These are phyloP conservation scores for Mycosphaerella sp. DNA, from an alignment of 2,329 filamentous ascomycete species.

Conservation along the genomic window DNA sequence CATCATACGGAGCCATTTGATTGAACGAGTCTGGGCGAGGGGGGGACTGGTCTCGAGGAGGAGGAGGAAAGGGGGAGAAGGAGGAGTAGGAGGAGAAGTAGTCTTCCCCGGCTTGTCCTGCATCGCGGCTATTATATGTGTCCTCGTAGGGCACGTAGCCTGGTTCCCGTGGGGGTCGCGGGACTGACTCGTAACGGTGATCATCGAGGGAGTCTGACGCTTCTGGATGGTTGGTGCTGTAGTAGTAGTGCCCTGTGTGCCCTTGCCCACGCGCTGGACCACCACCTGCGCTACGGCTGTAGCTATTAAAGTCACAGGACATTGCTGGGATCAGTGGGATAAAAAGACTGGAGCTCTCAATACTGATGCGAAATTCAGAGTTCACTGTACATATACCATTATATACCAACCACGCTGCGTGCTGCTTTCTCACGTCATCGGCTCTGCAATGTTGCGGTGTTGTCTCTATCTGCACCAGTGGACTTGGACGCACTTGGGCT, in stretches of 20 bases:
- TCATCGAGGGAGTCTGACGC: background rate
- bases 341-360: background rate
- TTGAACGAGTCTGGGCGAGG: conserved; percentile 12
- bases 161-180: conserved; percentile 6
- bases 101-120: background rate
- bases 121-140: conserved; percentile 2
- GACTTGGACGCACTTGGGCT: background rate
- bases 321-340: background rate
- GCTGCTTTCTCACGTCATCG: conserved; percentile 2
- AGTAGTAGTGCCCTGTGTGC: conserved; percentile 7
- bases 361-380: background rate
- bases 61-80: conserved; percentile 4
- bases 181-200: conserved; percentile 10
- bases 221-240: conserved; percentile 1
- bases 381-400: conserved; percentile 1
- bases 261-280: conserved; percentile 10
- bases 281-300: background rate
- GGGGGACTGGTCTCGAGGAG: conserved; percentile 8
- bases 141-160: conserved; percentile 13
- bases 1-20: conserved; percentile 23
- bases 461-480: background rate
- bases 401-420: background rate
- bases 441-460: background rate
- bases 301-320: background rate
- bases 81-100: conserved; percentile 3